Conservation (phyloP, 305 asterid species). For the Plantago coronopus region DNA sequence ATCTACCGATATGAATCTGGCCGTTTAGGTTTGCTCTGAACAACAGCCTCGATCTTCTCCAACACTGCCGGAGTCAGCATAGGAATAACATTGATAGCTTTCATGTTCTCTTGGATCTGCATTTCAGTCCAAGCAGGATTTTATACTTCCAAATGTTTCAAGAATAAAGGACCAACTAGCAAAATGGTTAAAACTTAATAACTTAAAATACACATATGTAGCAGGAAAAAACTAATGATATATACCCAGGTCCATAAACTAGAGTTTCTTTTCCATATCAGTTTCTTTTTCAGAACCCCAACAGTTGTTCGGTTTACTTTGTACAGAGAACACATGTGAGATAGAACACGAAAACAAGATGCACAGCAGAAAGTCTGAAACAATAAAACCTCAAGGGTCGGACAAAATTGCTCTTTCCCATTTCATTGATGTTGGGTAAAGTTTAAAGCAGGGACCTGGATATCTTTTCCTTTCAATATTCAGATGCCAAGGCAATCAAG, state of each 20-base stretch:
- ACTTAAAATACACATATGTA: not conserved
- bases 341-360: too few species aligned
- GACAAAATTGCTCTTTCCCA: not conserved
- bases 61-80: slow-evolving; percentile 69
- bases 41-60: slow-evolving; percentile 85
- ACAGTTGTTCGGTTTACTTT: too few species aligned
- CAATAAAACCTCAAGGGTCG: too few species aligned
- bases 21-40: slow-evolving; percentile 88
- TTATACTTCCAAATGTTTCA: not conserved
- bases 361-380: too few species aligned
- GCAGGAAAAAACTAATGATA: not conserved
- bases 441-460: not conserved
- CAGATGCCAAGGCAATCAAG: not conserved
- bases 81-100: slow-evolving; percentile 85
- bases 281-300: too few species aligned
- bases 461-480: not conserved
- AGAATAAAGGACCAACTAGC: not conserved
- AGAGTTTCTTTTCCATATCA: not conserved
- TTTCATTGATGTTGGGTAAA: too few species aligned
- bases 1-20: slow-evolving; percentile 75
- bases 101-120: slow-evolving; percentile 96
- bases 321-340: too few species aligned
- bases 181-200: not conserved
- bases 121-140: slow-evolving; percentile 4
- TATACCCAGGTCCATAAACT: not conserved